phyloP scores from a whole-genome alignment of 441 rosid genomes.

The Biscutella laevigata region DNA sequence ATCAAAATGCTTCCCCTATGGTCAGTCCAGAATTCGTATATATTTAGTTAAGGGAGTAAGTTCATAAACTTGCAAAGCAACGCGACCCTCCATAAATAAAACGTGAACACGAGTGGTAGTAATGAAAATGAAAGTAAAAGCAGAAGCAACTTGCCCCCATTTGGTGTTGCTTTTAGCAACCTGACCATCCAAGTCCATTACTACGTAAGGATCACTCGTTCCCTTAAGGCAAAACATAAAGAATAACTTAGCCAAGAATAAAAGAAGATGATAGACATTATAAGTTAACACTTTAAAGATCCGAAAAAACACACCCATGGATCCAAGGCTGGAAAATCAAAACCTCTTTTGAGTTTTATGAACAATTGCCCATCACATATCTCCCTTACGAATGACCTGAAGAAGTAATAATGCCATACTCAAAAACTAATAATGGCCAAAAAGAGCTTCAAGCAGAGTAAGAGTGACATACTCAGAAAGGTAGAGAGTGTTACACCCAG shows the following conservation, averaged over 20 bases:
- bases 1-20: background rate
- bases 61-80: background rate
- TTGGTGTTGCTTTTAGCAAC: conserved; percentile 48
- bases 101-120: background rate
- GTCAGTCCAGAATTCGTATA: background rate
- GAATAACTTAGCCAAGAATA: background rate
- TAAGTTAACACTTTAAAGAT: background rate
- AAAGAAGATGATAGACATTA: background rate
- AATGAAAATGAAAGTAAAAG: background rate
- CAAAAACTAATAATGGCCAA: background rate
- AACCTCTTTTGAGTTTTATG: conserved; percentile 63
- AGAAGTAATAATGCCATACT: too few species aligned
- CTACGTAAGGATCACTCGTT: conserved; percentile 83
- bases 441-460: background rate
- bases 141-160: conserved; percentile 25
- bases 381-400: conserved; percentile 75
- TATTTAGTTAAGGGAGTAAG: background rate
- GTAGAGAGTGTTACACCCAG: conserved; percentile 68
- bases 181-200: conserved; percentile 87
- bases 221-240: conserved; percentile 41
- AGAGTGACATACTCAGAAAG: conserved; percentile 45
- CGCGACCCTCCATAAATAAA: background rate
- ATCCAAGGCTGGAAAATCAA: conserved; percentile 84
- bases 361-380: conserved; percentile 78
- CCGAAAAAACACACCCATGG: conserved; percentile 55